Percentiles rank a stretch among this genome's conserved stretches.
phyloP scores from a whole-genome alignment of 768 basidiomycete genomes.

The Rhizopogon sp. region DNA sequence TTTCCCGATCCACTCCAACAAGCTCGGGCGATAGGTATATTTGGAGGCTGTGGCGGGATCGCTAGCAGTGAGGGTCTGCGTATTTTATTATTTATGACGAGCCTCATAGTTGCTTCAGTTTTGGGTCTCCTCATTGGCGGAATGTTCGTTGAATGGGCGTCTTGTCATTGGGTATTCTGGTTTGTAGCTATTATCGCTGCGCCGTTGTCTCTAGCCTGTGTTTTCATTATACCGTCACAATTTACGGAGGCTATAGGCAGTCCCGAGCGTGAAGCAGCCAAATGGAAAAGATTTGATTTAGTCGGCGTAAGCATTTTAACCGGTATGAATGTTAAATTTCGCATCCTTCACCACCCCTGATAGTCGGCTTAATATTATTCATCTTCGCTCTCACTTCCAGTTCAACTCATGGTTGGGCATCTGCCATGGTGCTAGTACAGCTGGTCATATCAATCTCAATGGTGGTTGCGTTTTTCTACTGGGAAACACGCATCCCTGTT shows the following conservation, averaged over 20 bases:
- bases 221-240: slow-evolving; percentile 30
- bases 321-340: slow-evolving; percentile 15
- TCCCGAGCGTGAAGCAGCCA: slow-evolving; percentile 1
- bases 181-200: slow-evolving; percentile 36
- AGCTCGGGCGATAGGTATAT: slow-evolving; percentile 41
- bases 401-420: slow-evolving; percentile 46
- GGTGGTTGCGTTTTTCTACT: slow-evolving; percentile 42
- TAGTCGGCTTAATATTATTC: slow-evolving; percentile 27
- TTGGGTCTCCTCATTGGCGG: slow-evolving; percentile 41
- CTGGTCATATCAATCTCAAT: slow-evolving; percentile 41
- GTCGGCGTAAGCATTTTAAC: slow-evolving; percentile 35
- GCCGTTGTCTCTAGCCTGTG: slow-evolving; percentile 24
- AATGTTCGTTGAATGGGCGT: slow-evolving; percentile 32
- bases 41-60: slow-evolving; percentile 41
- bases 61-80: slow-evolving; percentile 33
- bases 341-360: neutral
- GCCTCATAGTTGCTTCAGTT: slow-evolving; percentile 18
- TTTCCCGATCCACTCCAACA: slow-evolving; percentile 44
- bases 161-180: slow-evolving; percentile 52
- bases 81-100: neutral
- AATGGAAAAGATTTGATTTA: slow-evolving; percentile 31
- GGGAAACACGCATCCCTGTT: slow-evolving; percentile 37
- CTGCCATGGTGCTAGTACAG: slow-evolving; percentile 38
- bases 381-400: slow-evolving; percentile 41
- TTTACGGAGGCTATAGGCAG: slow-evolving; percentile 1